phyloP scores from a whole-genome alignment of 768 basidiomycete species.

The Sporobolomyces pararoseus region DNA sequence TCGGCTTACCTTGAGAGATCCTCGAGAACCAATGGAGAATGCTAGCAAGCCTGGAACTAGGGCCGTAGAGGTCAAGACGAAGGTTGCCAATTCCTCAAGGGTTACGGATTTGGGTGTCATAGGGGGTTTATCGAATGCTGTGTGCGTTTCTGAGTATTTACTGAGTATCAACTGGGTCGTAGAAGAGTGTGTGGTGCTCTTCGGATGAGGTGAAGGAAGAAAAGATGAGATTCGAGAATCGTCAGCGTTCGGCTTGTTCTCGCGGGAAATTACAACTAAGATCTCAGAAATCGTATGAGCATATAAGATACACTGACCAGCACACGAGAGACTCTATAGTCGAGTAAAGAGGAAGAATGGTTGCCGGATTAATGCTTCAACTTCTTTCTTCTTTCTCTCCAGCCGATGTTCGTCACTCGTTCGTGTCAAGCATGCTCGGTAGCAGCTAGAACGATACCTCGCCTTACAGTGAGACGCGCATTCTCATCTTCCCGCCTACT shows the following conservation, averaged over 20 bases:
- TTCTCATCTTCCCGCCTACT: background rate
- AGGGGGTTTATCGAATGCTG: background rate
- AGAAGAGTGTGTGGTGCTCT: constrained; percentile 33
- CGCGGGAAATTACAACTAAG: no score
- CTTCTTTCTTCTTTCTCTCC: background rate
- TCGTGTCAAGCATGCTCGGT: background rate
- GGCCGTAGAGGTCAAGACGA: background rate
- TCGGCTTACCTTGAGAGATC: constrained; percentile 17
- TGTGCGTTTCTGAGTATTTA: no score
- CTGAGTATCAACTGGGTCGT: no score
- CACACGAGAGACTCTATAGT: no score
- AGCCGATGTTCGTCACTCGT: background rate
- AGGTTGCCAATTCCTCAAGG: background rate
- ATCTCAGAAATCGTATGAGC: no score
- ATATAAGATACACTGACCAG: no score
- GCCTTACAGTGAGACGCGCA: background rate
- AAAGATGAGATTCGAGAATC: background rate
- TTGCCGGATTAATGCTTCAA: background rate
- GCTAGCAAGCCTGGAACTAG: constrained; percentile 11
- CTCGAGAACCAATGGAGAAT: constrained; percentile 7
- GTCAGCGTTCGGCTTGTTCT: background rate
- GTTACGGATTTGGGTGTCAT: background rate
- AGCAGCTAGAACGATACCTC: background rate
- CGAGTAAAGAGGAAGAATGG: background rate
- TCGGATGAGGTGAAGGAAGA: background rate